Evolutionary conservation across 2,329 filamentous ascomycete genomes (phyloP).

Genomic region (Triangularia verruculosa): DNA sequence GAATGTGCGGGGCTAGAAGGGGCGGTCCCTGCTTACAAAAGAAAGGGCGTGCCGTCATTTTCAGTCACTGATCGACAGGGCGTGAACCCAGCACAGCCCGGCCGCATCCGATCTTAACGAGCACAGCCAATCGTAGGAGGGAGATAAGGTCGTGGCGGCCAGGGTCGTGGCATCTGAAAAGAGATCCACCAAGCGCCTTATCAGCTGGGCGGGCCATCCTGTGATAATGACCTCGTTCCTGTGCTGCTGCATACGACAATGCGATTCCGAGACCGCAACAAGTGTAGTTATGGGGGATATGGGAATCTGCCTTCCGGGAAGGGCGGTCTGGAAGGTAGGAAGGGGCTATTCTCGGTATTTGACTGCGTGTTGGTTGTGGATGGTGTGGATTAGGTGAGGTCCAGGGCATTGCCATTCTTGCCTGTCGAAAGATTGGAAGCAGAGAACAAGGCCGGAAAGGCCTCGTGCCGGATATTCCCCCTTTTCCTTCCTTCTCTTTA

Average conservation of each 20-base stretch:
- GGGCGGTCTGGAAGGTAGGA: slow-evolving; percentile 2
- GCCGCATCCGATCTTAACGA: slow-evolving; percentile 18
- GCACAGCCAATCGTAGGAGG: slow-evolving; percentile 14
- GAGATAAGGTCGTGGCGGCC: slow-evolving; percentile 20
- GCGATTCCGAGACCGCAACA: background rate
- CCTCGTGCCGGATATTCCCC: background rate
- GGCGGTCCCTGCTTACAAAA: background rate
- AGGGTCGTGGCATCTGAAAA: slow-evolving; percentile 6
- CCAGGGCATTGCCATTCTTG: background rate
- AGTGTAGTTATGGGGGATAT: background rate
- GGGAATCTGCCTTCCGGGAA: background rate
- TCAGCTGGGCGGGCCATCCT: slow-evolving; percentile 3
- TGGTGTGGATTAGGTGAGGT: background rate
- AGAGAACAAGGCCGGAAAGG: background rate
- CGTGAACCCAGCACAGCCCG: slow-evolving; percentile 14
- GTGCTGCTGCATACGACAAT: slow-evolving; percentile 2
- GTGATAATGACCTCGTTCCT: slow-evolving; percentile 2
- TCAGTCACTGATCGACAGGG: slow-evolving; percentile 2
- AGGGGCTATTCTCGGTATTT: background rate
- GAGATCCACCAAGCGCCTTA: slow-evolving; percentile 4
- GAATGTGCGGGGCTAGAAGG: background rate
- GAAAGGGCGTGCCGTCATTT: slow-evolving; percentile 1
- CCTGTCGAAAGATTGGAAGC: background rate
- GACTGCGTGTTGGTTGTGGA: background rate
- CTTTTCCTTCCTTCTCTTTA: background rate